A percentile compares a stretch with the other conserved stretches of the same genome.
phyloP scores from a whole-genome alignment of 805 yeast genomes.

The Ogataea chonburiensis region DNA sequence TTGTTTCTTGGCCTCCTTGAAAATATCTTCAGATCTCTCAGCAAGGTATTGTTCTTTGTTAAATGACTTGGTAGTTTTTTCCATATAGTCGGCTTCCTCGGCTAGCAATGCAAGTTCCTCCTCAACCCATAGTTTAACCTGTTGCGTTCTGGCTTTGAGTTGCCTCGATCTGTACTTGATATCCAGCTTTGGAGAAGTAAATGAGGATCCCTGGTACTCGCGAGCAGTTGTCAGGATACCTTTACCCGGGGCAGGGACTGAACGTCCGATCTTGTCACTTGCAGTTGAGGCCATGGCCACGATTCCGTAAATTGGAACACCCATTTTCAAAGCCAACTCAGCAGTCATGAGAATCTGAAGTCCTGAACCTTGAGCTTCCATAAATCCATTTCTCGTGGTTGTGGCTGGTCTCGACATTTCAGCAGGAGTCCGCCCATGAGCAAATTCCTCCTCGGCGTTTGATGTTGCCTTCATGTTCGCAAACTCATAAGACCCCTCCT shows the following conservation, averaged over 20 bases:
- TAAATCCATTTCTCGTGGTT: slow-evolving; percentile 93
- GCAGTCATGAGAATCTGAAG: slow-evolving; percentile 96
- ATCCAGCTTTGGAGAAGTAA: slow-evolving; percentile 77
- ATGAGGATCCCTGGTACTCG: slow-evolving; percentile 80
- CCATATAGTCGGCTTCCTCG: slow-evolving; percentile 63
- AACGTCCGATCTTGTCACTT: slow-evolving; percentile 96
- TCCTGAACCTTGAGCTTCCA: slow-evolving; percentile 99
- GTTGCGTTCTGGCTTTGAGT: slow-evolving; percentile 71
- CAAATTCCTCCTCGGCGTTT: slow-evolving; percentile 81
- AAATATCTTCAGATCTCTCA: slow-evolving; percentile 86
- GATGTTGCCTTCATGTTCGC: slow-evolving; percentile 99
- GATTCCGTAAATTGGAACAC: slow-evolving; percentile 97
- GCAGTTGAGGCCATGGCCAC: slow-evolving; percentile 96
- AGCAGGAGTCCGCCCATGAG: slow-evolving; percentile 94
- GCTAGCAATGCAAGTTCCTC: slow-evolving; percentile 67
- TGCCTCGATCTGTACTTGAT: slow-evolving; percentile 93
- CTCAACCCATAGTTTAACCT: slow-evolving; percentile 83
- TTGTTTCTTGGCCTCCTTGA: slow-evolving; percentile 82
- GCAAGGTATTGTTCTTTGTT: slow-evolving; percentile 55
- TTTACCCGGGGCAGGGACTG: slow-evolving; percentile 99
- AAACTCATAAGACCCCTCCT: slow-evolving; percentile 96
- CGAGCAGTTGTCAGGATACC: slow-evolving; percentile 98
- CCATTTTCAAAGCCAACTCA: slow-evolving; percentile 92
- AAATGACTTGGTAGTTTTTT: slow-evolving; percentile 47
- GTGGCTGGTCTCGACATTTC: slow-evolving; percentile 99